These are phyloP conservation scores for Ceratocystis diversiconidia DNA, from an alignment of 2,329 filamentous ascomycete genomes.

Conservation along the genomic window DNA sequence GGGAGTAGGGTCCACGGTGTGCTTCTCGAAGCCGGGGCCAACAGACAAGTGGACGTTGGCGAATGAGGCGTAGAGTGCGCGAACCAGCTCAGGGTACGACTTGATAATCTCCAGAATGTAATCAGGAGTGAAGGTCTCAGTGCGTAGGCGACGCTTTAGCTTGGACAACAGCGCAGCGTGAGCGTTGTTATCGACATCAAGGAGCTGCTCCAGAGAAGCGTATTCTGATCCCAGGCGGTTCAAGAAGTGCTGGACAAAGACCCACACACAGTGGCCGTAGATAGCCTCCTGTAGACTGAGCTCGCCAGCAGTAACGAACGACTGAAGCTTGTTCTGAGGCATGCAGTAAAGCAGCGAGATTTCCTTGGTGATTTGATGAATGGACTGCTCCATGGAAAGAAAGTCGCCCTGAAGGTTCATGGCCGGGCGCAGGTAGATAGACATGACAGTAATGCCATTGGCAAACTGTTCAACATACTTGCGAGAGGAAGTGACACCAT, in stretches of 20 bases:
- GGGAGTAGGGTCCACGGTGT: constrained; percentile 37
- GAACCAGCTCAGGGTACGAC: constrained; percentile 74
- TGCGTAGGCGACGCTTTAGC: constrained; percentile 86
- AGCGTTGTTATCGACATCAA: constrained; percentile 67
- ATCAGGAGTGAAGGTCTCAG: constrained; percentile 93
- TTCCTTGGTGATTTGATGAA: constrained; percentile 98
- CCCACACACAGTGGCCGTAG: constrained; percentile 94
- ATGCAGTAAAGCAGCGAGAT: constrained; percentile 94
- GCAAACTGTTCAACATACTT: constrained; percentile 99
- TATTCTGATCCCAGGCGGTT: constrained; percentile 92
- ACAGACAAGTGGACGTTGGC: constrained; percentile 64
- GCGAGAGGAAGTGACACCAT: constrained; percentile 84
- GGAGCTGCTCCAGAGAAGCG: constrained; percentile 63
- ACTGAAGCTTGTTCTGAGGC: constrained; percentile 90
- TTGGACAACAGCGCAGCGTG: constrained; percentile 82
- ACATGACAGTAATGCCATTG: constrained; percentile 95
- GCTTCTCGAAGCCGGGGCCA: constrained; percentile 36
- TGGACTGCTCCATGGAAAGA: constrained; percentile 82
- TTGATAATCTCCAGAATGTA: constrained; percentile 97
- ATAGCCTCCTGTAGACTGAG: constrained; percentile 92
- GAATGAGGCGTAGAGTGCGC: constrained; percentile 80
- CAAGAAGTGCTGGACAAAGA: constrained; percentile 94
- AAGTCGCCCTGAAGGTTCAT: constrained; percentile 40
- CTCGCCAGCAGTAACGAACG: constrained; percentile 69
- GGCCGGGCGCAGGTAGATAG: constrained; percentile 74